Conservation (phyloP, 805 yeast species). For the Saturnispora sekii region DNA sequence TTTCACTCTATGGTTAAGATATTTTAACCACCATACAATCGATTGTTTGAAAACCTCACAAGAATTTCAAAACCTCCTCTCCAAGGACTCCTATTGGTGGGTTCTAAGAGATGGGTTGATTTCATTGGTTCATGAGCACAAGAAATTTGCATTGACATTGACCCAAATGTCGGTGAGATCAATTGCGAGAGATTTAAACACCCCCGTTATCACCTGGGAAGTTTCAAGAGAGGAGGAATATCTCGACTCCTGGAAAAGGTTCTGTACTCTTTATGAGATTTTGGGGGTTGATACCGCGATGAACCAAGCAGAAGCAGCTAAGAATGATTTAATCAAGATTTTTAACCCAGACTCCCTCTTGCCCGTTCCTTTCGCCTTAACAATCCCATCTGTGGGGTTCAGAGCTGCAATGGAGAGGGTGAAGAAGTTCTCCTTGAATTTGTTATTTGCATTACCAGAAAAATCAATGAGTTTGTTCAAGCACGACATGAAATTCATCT, state of each 20-base stretch:
- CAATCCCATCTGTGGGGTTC: constrained; percentile 67
- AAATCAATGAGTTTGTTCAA: constrained; percentile 39
- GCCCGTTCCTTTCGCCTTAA: constrained; percentile 62
- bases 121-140: constrained; percentile 50
- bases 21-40: constrained; percentile 26
- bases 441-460: constrained; percentile 44
- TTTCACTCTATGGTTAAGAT: constrained; percentile 47
- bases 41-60: constrained; percentile 7
- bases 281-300: constrained; percentile 76
- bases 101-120: constrained; percentile 46
- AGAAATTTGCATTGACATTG: constrained; percentile 60
- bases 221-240: constrained; percentile 20
- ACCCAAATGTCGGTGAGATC: constrained; percentile 49
- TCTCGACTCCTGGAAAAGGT: constrained; percentile 59
- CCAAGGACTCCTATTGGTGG: constrained; percentile 41
- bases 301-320: constrained; percentile 77
- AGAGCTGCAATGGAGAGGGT: constrained; percentile 72
- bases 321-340: constrained; percentile 47
- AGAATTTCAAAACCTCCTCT: constrained; percentile 25
- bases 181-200: constrained; percentile 27
- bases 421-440: constrained; percentile 46
- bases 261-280: constrained; percentile 66
- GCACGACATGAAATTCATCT: constrained; percentile 32
- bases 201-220: constrained; percentile 39
- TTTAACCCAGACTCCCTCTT: constrained; percentile 42